These are phyloP conservation scores for Phoma sp. DNA, from an alignment of 2,329 filamentous ascomycete genomes.

Conservation along the genomic window DNA sequence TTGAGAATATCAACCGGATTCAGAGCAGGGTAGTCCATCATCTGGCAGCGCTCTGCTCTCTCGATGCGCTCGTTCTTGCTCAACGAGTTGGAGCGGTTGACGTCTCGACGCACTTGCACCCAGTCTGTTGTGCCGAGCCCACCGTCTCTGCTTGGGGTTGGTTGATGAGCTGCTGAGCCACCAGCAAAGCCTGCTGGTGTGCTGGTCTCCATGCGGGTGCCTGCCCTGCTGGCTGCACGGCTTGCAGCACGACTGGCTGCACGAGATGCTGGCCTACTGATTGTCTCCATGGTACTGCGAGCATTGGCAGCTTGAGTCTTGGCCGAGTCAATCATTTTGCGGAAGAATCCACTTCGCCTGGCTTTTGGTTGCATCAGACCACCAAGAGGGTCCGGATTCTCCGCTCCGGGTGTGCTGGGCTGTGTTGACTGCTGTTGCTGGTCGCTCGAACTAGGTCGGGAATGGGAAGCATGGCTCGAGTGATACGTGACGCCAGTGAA, in stretches of 20 bases:
- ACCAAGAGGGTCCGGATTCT: conserved; percentile 74
- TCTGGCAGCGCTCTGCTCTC: conserved; percentile 86
- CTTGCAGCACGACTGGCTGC: conserved; percentile 50
- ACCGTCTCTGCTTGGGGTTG: conserved; percentile 70
- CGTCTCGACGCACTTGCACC: conserved; percentile 96
- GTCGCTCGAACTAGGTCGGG: conserved; percentile 61
- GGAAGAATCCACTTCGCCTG: conserved; percentile 86
- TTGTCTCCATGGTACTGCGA: conserved; percentile 76
- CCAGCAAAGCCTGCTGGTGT: conserved; percentile 64
- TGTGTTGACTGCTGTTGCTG: conserved; percentile 40
- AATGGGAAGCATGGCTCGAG: conserved; percentile 75
- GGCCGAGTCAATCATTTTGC: conserved; percentile 91
- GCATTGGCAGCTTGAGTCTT: conserved; percentile 93
- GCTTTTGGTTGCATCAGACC: conserved; percentile 80
- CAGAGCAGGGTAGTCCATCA: conserved; percentile 89
- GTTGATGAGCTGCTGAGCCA: conserved; percentile 44
- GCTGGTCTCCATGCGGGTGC: conserved; percentile 43
- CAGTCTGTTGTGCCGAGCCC: conserved; percentile 78
- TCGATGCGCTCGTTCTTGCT: conserved; percentile 88
- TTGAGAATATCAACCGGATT: conserved; percentile 90
- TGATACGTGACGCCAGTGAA: conserved; percentile 87
- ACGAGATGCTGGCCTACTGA: conserved; percentile 53
- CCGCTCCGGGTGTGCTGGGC: conserved; percentile 65
- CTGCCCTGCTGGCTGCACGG: conserved; percentile 47
- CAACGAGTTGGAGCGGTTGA: conserved; percentile 92